Conservation (phyloP, 192 early-diverging fungal species). For the Coemansia sp. region DNA sequence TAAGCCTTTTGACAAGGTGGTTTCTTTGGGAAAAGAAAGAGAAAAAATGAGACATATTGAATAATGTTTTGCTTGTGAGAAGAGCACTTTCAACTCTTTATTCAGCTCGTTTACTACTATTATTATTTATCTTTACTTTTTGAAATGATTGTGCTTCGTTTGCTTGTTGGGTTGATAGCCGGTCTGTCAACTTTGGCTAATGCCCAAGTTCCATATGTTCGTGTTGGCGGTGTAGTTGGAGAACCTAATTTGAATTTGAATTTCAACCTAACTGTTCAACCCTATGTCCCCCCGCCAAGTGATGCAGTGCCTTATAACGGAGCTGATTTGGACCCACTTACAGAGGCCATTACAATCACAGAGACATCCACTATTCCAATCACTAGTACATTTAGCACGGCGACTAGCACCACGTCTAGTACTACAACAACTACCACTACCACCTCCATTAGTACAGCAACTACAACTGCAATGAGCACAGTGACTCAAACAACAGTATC, state of each 20-base stretch:
- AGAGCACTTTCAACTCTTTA: background rate
- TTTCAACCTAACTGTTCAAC: background rate
- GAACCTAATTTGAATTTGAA: background rate
- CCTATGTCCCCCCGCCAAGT: background rate
- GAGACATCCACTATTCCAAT: background rate
- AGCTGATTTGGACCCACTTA: background rate
- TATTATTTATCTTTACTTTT: slow-evolving; percentile 1
- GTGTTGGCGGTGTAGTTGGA: background rate
- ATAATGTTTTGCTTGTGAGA: background rate
- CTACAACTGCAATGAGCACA: background rate
- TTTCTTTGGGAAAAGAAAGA: background rate
- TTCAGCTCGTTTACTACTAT: background rate
- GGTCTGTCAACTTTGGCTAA: slow-evolving; percentile 22
- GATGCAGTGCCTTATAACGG: background rate
- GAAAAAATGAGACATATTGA: background rate
- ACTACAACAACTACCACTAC: background rate
- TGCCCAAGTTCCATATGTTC: background rate
- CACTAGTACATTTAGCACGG: background rate
- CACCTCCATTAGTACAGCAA: background rate
- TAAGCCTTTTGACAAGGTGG: background rate
- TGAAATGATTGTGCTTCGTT: slow-evolving; percentile 4
- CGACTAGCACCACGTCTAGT: background rate
- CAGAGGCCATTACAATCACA: background rate
- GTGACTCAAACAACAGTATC: background rate
- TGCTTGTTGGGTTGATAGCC: slow-evolving; percentile 18